Percentiles rank a stretch among this genome's conserved stretches.
Evolutionary conservation across 116 monocot species (phyloP).

Genomic region (Trichopus zeylanicus): DNA sequence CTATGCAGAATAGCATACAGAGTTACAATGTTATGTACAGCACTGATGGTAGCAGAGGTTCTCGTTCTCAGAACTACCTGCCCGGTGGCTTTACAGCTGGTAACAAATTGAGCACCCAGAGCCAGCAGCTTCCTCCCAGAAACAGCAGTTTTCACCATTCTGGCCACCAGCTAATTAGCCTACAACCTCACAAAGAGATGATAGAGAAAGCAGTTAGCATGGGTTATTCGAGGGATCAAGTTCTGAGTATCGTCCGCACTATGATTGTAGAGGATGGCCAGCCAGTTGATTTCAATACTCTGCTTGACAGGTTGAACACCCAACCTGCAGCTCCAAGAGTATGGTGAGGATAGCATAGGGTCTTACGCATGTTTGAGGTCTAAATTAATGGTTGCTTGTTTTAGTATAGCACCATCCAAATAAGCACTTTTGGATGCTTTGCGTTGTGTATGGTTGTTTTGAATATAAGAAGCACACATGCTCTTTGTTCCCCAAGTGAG

Average conservation of each 20-base stretch:
- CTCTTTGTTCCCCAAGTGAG: too few species aligned
- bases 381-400: too few species aligned
- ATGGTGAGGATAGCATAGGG: conserved; percentile 12
- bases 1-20: conserved; percentile 22
- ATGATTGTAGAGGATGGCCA: conserved; percentile 60
- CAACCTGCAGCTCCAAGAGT: conserved; percentile 16
- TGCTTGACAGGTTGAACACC: conserved; percentile 62
- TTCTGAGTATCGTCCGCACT: conserved; percentile 34
- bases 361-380: not conserved
- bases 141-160: conserved; percentile 8
- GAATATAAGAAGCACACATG: too few species aligned
- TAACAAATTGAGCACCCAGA: conserved; percentile 10
- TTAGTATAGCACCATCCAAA: too few species aligned
- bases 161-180: conserved; percentile 8
- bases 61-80: conserved; percentile 15
- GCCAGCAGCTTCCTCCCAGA: conserved; percentile 27
- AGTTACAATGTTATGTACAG: conserved; percentile 33
- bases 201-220: conserved; percentile 74
- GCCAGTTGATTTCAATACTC: conserved; percentile 51
- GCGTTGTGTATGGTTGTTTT: too few species aligned
- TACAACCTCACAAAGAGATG: conserved; percentile 54
- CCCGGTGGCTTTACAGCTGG: conserved; percentile 18
- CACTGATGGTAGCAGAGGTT: conserved; percentile 19
- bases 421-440: too few species aligned
- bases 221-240: conserved; percentile 72